Evolutionary conservation across 352 stramenopile genomes (phyloP).

Genomic region (Globisporangium yorkense): DNA sequence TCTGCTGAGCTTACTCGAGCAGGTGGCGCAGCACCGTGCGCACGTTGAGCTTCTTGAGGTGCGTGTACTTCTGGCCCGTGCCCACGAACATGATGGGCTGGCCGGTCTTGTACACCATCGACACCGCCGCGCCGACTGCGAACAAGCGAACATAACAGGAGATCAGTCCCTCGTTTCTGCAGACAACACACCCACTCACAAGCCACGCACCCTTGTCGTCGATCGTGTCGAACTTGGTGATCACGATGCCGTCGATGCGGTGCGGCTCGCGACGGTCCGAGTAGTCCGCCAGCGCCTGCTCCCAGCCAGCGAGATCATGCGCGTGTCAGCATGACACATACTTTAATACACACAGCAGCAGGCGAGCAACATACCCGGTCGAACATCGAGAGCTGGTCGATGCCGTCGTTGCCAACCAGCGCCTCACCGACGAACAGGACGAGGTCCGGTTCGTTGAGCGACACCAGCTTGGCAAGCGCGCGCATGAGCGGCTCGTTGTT

Average conservation of each 20-base stretch:
- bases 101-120: slow-evolving; percentile 98
- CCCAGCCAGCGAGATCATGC: slow-evolving; percentile 5
- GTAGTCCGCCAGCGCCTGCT: slow-evolving; percentile 85
- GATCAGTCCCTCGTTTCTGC: not conserved
- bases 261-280: slow-evolving; percentile 80
- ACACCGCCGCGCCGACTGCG: slow-evolving; percentile 97
- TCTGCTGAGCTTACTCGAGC: slow-evolving; percentile 61
- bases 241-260: slow-evolving; percentile 97
- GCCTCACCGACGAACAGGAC: slow-evolving; percentile 99
- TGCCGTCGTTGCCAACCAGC: slow-evolving; percentile 98
- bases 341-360: not conserved
- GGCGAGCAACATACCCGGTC: slow-evolving; percentile 58
- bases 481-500: slow-evolving; percentile 99
- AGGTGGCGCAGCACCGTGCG: slow-evolving; percentile 94
- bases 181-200: too few relatives aligned
- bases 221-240: slow-evolving; percentile 99
- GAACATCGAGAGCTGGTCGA: slow-evolving; percentile 97
- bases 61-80: slow-evolving; percentile 99
- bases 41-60: slow-evolving; percentile 97
- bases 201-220: slow-evolving; percentile 91
- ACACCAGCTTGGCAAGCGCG: slow-evolving; percentile 95
- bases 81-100: slow-evolving; percentile 99
- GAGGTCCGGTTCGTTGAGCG: slow-evolving; percentile 95
- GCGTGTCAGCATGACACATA: not conserved
- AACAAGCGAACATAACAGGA: slow-evolving; percentile 2